A percentile compares a stretch with the other conserved stretches of the same genome.
Evolutionary conservation across 345 rosid genomes (phyloP).

Genomic region (Pugionium dolabratum): DNA sequence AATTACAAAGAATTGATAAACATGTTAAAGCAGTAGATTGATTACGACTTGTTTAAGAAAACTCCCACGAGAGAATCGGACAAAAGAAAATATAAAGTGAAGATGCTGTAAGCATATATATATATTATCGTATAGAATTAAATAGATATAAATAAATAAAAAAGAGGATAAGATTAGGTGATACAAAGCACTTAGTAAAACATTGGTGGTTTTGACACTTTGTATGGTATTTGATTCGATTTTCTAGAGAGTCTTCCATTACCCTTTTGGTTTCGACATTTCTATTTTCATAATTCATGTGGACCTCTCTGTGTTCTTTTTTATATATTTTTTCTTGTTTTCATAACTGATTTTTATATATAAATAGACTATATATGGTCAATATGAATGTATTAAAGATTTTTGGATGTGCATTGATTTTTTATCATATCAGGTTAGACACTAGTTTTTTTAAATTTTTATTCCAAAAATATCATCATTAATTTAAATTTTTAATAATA

Average conservation of each 20-base stretch:
- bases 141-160: not conserved
- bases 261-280: constrained; percentile 6
- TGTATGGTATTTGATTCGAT: constrained; percentile 36
- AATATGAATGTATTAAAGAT: too few species aligned
- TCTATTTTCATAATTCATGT: constrained; percentile 24
- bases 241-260: constrained; percentile 17
- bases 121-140: not conserved
- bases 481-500: too few species aligned
- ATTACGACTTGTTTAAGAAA: constrained; percentile 6
- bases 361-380: too few species aligned
- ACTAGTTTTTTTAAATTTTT: too few species aligned
- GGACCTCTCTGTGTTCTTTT: constrained; percentile 2
- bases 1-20: constrained; percentile 2
- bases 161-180: constrained; percentile 33
- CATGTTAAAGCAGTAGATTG: constrained; percentile 15
- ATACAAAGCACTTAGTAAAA: constrained; percentile 33
- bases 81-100: constrained; percentile 27
- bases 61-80: constrained; percentile 24
- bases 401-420: too few species aligned
- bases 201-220: constrained; percentile 35
- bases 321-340: too few species aligned
- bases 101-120: constrained; percentile 28
- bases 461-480: too few species aligned
- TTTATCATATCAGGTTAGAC: too few species aligned
- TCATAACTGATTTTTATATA: too few species aligned